Conservation (phyloP, 768 basidiomycete species). For the Lepiota venenata region DNA sequence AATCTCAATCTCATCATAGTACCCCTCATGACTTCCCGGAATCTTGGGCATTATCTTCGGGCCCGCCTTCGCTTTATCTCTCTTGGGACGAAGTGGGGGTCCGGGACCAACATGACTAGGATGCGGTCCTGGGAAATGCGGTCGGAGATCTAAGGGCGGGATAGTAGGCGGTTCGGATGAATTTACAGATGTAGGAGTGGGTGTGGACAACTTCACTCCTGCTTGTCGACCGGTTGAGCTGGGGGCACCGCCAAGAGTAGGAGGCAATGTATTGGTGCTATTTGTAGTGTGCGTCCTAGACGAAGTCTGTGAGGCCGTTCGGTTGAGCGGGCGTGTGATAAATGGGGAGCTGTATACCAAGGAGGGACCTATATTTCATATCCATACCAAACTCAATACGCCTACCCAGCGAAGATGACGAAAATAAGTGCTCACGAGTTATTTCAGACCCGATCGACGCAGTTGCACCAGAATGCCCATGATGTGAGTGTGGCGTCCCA, state of each 20-base stretch:
- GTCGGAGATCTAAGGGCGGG: slow-evolving; percentile 56
- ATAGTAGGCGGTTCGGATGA: slow-evolving; percentile 38
- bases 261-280: slow-evolving; percentile 32
- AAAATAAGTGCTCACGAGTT: slow-evolving; percentile 36
- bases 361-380: slow-evolving; percentile 38
- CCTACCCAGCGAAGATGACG: background rate
- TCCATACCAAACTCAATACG: slow-evolving; percentile 1
- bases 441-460: slow-evolving; percentile 24
- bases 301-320: slow-evolving; percentile 62
- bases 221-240: too few species aligned
- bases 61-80: slow-evolving; percentile 17
- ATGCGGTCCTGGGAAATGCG: slow-evolving; percentile 45
- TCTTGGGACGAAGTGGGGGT: slow-evolving; percentile 23
- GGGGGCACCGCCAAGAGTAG: slow-evolving; percentile 5
- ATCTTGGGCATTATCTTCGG: slow-evolving; percentile 38
- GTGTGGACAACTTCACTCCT: too few species aligned
- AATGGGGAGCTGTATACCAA: slow-evolving; percentile 49
- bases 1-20: slow-evolving; percentile 17
- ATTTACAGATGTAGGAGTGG: background rate
- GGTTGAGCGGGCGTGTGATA: slow-evolving; percentile 60
- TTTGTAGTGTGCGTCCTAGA: slow-evolving; percentile 44
- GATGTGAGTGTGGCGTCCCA: too few species aligned
- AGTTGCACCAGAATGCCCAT: slow-evolving; percentile 22
- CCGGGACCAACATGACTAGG: slow-evolving; percentile 25
- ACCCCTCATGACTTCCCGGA: slow-evolving; percentile 33